Evolutionary conservation across 768 basidiomycete genomes (phyloP), one percentile per base, ranked within the genome.

Genomic region (Russula emetica): DNA sequence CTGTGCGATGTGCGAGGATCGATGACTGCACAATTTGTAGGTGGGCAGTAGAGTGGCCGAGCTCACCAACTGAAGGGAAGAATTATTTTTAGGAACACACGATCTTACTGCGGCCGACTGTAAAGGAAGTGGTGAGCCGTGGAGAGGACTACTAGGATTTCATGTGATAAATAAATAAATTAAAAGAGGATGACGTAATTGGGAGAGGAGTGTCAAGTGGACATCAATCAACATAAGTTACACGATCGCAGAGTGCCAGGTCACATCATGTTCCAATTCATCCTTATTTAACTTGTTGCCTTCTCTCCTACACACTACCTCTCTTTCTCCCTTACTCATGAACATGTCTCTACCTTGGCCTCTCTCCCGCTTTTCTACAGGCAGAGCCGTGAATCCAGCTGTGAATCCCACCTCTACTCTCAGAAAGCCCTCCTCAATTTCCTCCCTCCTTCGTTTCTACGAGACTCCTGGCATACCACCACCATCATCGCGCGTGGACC

Each of bases 21-120:
- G 2, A 97, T 95, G 92, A 97, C 95, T 0, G 96, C 96, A 11
- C 96, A 98, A 78, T 90, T 89, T 73, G 89, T 91, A 70, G 66
- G 85, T 78, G 54, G 1, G 3, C 8, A 28, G 20, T 18, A 22
- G 42, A 58, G 30, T 38, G 11, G 9, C 28, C 54, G 14, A 20
- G 36, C 28, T 11, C 18, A 52, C 20, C 5, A 10, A 32, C 59
- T 58, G 59, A 58, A 47, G 24, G 20, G 8, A 5, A 28, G 8
- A 13, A 9, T 14, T 3, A 0, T 62, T 40, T 62, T 61, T 73
- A 92, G 90, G 91, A 94, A 70, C 91, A 93, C 73, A 93, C 91
- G 42, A 90, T 94, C 59, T 71, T 94, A 32, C 77, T 93, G 56
- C 87, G 92, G 57, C 91, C 91, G 52, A 93, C 92, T 20, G 83